These are phyloP conservation scores for Skeletonema tropicum DNA, from an alignment of 108 stramenopile species.

Conservation along the genomic window DNA sequence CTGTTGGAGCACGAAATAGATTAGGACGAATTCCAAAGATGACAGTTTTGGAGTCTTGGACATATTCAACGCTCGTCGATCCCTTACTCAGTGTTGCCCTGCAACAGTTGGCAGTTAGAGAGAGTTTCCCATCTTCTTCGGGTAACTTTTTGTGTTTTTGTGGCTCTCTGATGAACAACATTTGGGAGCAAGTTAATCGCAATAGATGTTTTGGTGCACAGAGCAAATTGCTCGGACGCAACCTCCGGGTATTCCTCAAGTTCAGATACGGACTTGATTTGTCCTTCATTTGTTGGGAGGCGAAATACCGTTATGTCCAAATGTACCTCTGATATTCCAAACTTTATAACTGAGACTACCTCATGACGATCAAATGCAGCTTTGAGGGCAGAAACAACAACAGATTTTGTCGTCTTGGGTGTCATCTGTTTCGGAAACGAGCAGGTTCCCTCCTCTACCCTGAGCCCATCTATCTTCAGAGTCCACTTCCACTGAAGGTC, in stretches of 20 bases:
- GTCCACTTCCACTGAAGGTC: constrained; percentile 26
- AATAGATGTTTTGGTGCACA: neutral
- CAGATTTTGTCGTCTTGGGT: constrained; percentile 9
- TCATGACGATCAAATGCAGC: constrained; percentile 1
- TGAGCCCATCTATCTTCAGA: constrained; percentile 29
- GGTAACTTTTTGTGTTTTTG: neutral
- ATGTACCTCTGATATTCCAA: neutral
- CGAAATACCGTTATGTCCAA: neutral
- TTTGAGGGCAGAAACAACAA: neutral
- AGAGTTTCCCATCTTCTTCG: neutral
- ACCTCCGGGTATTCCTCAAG: neutral
- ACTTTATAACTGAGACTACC: neutral
- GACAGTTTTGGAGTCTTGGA: neutral
- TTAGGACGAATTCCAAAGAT: constrained; percentile 48
- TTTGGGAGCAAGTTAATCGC: neutral
- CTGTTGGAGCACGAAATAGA: constrained; percentile 76
- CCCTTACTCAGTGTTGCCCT: constrained; percentile 1
- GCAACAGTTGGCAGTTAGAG: constrained; percentile 8
- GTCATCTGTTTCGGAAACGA: constrained; percentile 6
- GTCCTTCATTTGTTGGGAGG: neutral
- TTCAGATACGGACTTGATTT: neutral
- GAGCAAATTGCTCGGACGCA: neutral
- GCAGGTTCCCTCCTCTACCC: constrained; percentile 10
- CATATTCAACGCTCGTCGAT: constrained; percentile 17
- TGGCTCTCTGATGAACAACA: neutral